Base-by-base conservation (phyloP, 108 stramenopile genomes). In the Mayamaea pseudoterrestris region DNA sequence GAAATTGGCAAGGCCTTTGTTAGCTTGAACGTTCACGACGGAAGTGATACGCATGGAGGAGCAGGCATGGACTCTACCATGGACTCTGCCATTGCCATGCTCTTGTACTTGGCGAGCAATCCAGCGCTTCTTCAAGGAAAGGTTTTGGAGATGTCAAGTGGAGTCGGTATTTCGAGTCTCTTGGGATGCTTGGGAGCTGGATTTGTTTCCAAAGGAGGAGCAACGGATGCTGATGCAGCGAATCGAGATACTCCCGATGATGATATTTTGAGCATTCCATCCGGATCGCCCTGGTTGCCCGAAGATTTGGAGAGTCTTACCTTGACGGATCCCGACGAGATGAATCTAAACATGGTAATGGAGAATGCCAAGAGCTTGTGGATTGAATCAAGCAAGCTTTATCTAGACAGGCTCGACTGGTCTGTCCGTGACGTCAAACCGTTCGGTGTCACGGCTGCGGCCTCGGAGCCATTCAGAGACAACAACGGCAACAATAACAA, bases 81-180 rank as follows among this genome's bases (percentile, higher is more conserved):
- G 30, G 56, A 57, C 23, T 35, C 55, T 3, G 35, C 40, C 31
- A 65, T 66, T 35, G 60, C 60, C 22, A 53, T 46, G 39, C 49
- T 46, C 2, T 41, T 72, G 28, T 66, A 53, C 30, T 42, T 72
- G 26, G 59, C 64, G 0, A 46, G 65, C 1, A 72, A 65, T 55
- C 71, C 71, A 12, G 18, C 63, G 30, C 34, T 58, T n/a, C 29
- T 54, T 1, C 52, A 58, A 29, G 69, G 62, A n/a, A 48, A 63
- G 14, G 37, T 70, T 9, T 43, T 70, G 42, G 57, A 70, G 47
- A 30, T 70, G 21, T 35, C 49, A 12, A 57, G 52, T 39, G 61
- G 46, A n/a, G 34, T 18, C 6, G 65, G 57, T 23, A 18, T 57
- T 17, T 53, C 56, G 9, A 29, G 42, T 34, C 13, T 71, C 1